Conservation (phyloP, 306 rosid genomes). For the Alnus glutinosa region DNA sequence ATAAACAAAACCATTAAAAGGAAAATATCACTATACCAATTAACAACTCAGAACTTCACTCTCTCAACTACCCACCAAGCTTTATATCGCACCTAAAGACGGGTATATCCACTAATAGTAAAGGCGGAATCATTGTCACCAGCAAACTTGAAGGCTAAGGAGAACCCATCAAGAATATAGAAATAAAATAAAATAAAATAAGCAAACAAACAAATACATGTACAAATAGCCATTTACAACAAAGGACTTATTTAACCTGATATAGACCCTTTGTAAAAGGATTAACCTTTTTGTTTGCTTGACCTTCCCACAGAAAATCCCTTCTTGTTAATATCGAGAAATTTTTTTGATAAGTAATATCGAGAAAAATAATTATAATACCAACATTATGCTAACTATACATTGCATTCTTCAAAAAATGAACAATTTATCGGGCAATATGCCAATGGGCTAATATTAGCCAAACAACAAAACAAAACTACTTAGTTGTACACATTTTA, state of each 20-base stretch:
- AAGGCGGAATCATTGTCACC: no score
- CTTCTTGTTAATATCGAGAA: not conserved
- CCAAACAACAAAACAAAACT: not conserved
- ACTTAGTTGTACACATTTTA: not conserved
- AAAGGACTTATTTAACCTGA: not conserved
- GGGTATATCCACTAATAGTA: no score
- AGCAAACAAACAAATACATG: not conserved
- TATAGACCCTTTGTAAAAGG: not conserved
- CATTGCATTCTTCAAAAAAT: conserved; percentile 3
- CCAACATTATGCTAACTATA: not conserved
- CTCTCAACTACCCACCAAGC: not conserved
- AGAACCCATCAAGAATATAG: not conserved
- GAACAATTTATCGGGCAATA: not conserved
- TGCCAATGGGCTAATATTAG: not conserved
- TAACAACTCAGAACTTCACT: conserved; percentile 3
- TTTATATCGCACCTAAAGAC: not conserved
- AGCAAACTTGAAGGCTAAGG: not conserved
- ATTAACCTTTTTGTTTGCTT: not conserved
- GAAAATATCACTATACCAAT: not conserved
- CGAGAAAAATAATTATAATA: not conserved
- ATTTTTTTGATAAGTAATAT: no score
- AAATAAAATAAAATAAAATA: not conserved
- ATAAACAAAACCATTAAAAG: not conserved
- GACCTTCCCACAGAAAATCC: not conserved
- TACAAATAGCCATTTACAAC: not conserved